Evolutionary conservation across 2,329 filamentous ascomycete genomes (phyloP).

Genomic region (Stagonosporopsis tanaceti): DNA sequence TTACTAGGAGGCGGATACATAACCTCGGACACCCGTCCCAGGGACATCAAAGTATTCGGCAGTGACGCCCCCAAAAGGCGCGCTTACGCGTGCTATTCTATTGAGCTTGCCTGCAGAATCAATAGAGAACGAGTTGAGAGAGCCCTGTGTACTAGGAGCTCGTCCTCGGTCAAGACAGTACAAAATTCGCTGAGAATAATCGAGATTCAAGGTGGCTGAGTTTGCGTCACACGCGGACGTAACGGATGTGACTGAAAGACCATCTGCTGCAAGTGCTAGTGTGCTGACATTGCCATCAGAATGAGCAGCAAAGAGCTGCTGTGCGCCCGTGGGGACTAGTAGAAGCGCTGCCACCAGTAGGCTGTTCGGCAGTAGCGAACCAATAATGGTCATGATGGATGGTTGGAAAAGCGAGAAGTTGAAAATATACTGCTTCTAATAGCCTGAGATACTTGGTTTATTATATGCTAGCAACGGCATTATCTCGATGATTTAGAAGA

Average conservation of each 20-base stretch:
- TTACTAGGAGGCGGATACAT: slow-evolving; percentile 16
- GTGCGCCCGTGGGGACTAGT: background rate
- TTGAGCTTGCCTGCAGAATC: slow-evolving; percentile 5
- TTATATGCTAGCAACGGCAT: background rate
- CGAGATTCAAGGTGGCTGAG: slow-evolving; percentile 14
- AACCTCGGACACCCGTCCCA: slow-evolving; percentile 12
- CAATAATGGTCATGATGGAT: background rate
- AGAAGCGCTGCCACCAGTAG: background rate
- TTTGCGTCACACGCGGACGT: slow-evolving; percentile 13
- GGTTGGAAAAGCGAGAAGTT: background rate
- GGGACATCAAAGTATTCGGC: slow-evolving; percentile 12
- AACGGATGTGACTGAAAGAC: slow-evolving; percentile 10
- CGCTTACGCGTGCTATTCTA: slow-evolving; percentile 17
- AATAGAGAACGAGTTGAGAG: slow-evolving; percentile 20
- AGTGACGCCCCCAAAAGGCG: slow-evolving; percentile 15
- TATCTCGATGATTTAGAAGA: background rate
- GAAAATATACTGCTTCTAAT: background rate
- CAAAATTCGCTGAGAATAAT: slow-evolving; percentile 14
- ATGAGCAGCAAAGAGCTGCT: slow-evolving; percentile 19
- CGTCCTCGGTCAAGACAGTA: slow-evolving; percentile 22
- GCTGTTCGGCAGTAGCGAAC: background rate
- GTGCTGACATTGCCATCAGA: slow-evolving; percentile 21
- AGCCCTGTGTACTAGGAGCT: slow-evolving; percentile 10
- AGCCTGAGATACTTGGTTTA: background rate
- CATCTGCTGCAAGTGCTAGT: slow-evolving; percentile 3